A percentile compares a stretch with the other conserved stretches of the same genome.
Evolutionary conservation across 2,329 filamentous ascomycete species (phyloP).

Genomic region (Cyclaneusma minus): DNA sequence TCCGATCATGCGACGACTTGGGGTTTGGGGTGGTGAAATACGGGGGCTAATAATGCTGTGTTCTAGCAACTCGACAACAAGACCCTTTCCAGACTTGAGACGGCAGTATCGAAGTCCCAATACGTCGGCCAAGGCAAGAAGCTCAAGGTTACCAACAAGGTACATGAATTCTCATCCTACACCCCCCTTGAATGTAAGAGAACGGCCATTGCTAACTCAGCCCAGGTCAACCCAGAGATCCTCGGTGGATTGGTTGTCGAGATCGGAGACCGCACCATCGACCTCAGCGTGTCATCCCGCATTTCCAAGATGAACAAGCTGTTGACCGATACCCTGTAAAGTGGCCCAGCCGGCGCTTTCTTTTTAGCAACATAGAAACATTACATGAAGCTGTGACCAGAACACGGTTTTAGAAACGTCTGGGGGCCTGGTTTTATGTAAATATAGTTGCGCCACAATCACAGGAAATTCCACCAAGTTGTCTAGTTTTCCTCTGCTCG

Average conservation of each 20-base stretch:
- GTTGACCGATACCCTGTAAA: slow-evolving; percentile 92
- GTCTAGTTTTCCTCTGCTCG: no score
- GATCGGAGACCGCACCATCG: slow-evolving; percentile 94
- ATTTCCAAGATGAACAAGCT: slow-evolving; percentile 99
- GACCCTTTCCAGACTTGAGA: slow-evolving; percentile 74
- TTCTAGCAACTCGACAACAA: slow-evolving; percentile 68
- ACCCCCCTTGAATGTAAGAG: neutral
- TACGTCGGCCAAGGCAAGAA: slow-evolving; percentile 89
- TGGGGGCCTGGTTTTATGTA: no score
- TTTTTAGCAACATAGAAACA: no score
- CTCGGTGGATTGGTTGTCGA: slow-evolving; percentile 88
- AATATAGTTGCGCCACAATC: no score
- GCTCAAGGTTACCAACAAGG: slow-evolving; percentile 90
- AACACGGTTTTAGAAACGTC: no score
- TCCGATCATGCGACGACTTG: neutral
- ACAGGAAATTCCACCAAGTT: no score
- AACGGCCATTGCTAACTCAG: slow-evolving; percentile 2
- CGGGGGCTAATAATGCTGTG: no score
- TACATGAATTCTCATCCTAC: slow-evolving; percentile 23
- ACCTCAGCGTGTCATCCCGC: slow-evolving; percentile 88
- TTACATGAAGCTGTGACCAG: no score
- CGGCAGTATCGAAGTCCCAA: slow-evolving; percentile 74
- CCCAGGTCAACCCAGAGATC: slow-evolving; percentile 83
- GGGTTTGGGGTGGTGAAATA: neutral
- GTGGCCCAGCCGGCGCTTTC: slow-evolving; percentile 9